phyloP scores from a whole-genome alignment of 1,139 yeast genomes.

The Trichomonascaceae sp. region DNA sequence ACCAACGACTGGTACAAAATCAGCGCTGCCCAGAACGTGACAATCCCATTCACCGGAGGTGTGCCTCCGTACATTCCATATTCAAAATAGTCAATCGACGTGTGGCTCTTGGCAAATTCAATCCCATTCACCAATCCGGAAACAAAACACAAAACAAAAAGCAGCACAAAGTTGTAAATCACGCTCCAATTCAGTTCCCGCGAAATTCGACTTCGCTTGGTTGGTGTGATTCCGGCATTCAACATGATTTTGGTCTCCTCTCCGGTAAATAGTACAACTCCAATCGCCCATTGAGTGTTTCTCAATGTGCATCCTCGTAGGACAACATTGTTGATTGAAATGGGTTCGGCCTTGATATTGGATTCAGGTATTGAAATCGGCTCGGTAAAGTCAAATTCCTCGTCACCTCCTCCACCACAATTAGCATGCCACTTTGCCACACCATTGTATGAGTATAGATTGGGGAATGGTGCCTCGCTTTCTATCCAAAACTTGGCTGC shows the following conservation, averaged over 20 bases:
- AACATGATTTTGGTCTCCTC: slow-evolving; percentile 84
- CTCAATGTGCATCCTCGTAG: slow-evolving; percentile 83
- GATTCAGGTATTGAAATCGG: slow-evolving; percentile 6
- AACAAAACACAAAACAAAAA: slow-evolving; percentile 68
- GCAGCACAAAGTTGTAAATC: slow-evolving; percentile 55
- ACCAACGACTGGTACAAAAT: slow-evolving; percentile 81
- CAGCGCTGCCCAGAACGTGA: slow-evolving; percentile 78
- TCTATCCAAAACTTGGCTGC: slow-evolving; percentile 68
- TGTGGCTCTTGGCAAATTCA: slow-evolving; percentile 38
- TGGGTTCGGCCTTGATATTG: slow-evolving; percentile 36
- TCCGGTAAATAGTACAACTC: slow-evolving; percentile 85
- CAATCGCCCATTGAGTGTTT: slow-evolving; percentile 92
- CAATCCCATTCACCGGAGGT: slow-evolving; percentile 67
- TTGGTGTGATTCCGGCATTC: slow-evolving; percentile 87
- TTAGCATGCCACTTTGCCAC: slow-evolving; percentile 38
- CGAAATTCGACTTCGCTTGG: slow-evolving; percentile 73
- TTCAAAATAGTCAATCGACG: slow-evolving; percentile 61
- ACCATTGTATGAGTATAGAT: slow-evolving; percentile 73
- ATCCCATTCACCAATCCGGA: slow-evolving; percentile 78
- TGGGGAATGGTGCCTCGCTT: slow-evolving; percentile 83
- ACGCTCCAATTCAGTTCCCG: slow-evolving; percentile 77
- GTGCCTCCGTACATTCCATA: slow-evolving; percentile 48
- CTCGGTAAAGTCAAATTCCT: slow-evolving; percentile 2
- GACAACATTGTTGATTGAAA: slow-evolving; percentile 62
- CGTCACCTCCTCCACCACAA: neutral